Evolutionary conservation across 2,329 filamentous ascomycete species (phyloP).

Genomic region (Pseudonectria foliicola): DNA sequence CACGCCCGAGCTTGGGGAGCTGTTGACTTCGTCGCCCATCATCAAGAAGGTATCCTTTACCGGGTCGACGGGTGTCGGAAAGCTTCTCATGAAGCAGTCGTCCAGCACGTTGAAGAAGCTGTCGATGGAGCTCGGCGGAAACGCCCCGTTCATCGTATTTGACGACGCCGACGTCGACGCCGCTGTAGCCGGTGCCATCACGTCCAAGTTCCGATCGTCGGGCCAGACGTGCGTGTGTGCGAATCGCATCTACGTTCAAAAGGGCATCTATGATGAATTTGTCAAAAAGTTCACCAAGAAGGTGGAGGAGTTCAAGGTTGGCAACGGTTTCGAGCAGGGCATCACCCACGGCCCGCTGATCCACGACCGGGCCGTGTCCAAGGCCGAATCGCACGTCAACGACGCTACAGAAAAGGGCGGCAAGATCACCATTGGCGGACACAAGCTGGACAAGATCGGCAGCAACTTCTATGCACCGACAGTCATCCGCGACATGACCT

Average conservation of each 20-base stretch:
- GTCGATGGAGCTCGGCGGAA: conserved; percentile 88
- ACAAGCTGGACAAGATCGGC: conserved; percentile 66
- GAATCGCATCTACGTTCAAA: conserved; percentile 76
- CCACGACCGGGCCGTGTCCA: conserved; percentile 71
- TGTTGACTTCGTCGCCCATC: conserved; percentile 63
- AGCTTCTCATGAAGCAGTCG: conserved; percentile 82
- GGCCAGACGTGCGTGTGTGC: conserved; percentile 94
- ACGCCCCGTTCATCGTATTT: conserved; percentile 94
- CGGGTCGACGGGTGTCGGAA: conserved; percentile 63
- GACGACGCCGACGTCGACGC: conserved; percentile 85
- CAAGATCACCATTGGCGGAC: conserved; percentile 67
- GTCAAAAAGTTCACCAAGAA: conserved; percentile 61
- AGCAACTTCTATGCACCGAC: conserved; percentile 86
- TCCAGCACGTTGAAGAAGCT: conserved; percentile 74
- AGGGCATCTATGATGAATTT: conserved; percentile 71
- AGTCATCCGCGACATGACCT: conserved; percentile 78
- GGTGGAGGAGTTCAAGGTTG: conserved; percentile 68
- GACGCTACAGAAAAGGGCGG: conserved; percentile 75
- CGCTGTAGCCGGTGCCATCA: conserved; percentile 75
- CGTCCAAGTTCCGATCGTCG: conserved; percentile 87
- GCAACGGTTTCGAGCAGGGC: conserved; percentile 62
- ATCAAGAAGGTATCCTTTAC: conserved; percentile 94
- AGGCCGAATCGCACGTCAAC: conserved; percentile 72
- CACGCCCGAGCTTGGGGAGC: conserved; percentile 69
- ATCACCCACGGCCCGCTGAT: conserved; percentile 79